Percentiles rank a stretch among this genome's conserved stretches.
phyloP scores from a whole-genome alignment of 2,329 filamentous ascomycete genomes.

The Penicillium janthinellum region DNA sequence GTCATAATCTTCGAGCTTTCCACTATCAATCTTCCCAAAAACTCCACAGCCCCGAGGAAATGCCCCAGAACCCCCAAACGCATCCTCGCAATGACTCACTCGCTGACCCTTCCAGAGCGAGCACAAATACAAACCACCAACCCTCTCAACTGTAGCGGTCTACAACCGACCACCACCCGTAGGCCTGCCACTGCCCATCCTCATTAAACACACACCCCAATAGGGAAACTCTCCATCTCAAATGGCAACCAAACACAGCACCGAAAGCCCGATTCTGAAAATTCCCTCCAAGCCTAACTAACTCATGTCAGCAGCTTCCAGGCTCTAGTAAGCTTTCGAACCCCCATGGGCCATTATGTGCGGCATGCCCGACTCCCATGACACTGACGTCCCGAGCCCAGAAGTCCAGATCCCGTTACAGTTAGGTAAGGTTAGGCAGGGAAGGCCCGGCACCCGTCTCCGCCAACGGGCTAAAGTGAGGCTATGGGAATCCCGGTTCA shows the following conservation, averaged over 20 bases:
- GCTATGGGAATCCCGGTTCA: slow-evolving; percentile 20
- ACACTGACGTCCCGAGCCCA: background rate
- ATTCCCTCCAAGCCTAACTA: background rate
- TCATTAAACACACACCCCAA: background rate
- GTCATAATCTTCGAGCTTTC: background rate
- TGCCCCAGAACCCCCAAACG: background rate
- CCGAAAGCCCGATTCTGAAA: background rate
- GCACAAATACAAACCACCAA: background rate
- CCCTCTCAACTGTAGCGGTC: background rate
- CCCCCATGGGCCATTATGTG: background rate
- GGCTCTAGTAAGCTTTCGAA: background rate
- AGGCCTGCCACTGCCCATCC: background rate
- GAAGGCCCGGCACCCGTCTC: background rate
- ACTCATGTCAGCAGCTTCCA: background rate
- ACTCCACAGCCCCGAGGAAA: background rate
- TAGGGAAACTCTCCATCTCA: background rate
- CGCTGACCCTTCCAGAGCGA: background rate
- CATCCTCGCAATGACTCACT: background rate
- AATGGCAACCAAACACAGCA: background rate
- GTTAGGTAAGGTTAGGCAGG: slow-evolving; percentile 14
- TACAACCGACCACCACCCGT: background rate
- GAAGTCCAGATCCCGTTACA: background rate
- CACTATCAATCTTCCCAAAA: background rate
- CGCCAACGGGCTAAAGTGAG: slow-evolving; percentile 17
- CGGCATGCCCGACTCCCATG: background rate